phyloP scores from a whole-genome alignment of 345 rosid genomes.

The Luvunga scandens region DNA sequence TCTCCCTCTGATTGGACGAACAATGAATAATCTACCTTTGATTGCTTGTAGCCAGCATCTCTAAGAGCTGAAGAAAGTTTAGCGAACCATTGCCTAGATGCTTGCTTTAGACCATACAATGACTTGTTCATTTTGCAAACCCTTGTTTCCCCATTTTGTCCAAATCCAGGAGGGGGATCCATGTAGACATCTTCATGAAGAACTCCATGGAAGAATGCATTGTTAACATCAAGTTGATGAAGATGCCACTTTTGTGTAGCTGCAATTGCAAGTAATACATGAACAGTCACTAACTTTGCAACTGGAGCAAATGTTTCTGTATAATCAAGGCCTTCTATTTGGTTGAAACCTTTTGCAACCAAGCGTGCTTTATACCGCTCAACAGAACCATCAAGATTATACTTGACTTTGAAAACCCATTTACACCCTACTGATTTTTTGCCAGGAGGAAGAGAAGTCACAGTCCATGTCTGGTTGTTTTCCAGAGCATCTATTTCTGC shows the following conservation, averaged over 20 bases:
- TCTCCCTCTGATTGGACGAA: too few relatives aligned
- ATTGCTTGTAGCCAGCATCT: background rate
- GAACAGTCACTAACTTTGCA: too few relatives aligned
- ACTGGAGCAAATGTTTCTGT: background rate
- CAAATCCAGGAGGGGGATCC: background rate
- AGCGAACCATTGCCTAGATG: background rate
- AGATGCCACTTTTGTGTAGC: background rate
- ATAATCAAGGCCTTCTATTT: slow-evolving; percentile 8
- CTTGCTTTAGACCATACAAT: background rate
- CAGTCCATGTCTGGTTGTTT: background rate
- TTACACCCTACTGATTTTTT: background rate
- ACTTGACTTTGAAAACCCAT: background rate
- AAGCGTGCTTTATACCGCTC: background rate
- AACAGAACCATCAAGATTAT: background rate
- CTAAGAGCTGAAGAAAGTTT: background rate
- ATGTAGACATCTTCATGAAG: background rate
- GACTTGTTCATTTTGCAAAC: background rate
- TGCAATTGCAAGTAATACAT: background rate
- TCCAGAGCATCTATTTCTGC: background rate
- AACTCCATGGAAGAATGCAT: background rate
- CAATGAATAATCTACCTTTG: background rate
- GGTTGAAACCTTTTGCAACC: background rate
- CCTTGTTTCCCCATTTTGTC: background rate
- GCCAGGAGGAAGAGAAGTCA: background rate
- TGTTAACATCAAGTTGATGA: slow-evolving; percentile 1